Base-by-base conservation (phyloP, 768 basidiomycete genomes). In the Udeniomyces megalosporus region DNA sequence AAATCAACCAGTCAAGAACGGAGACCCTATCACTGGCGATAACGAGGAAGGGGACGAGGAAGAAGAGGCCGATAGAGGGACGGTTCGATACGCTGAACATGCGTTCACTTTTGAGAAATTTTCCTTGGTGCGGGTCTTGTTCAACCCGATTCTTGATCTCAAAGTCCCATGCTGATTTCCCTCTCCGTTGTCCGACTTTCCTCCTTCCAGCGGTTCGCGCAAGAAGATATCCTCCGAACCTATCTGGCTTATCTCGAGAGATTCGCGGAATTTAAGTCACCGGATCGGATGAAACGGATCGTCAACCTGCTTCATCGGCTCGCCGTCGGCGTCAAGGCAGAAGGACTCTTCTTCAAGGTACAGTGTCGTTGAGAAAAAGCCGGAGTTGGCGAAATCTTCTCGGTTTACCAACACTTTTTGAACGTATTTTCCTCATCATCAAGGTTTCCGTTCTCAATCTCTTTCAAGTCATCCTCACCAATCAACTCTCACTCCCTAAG, bases 311-410 rank as follows among this genome's bases (percentile, higher is more conserved):
- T 99, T 68, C 88, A 97, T 71, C 81, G 95, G 15, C 88, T 93
- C 67, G 91, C 84, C 49, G 82, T 99, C 65, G 84, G 81, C 68
- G 84, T 85, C 17, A 91, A 95, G 72, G 88, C 90, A 0, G 95
- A 97, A 71, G 93, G 85, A 0, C 75, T 99, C 10, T 97, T 89
- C 74, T 99, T 93, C 80, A 88, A 92, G 75, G 93, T 90, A 64
- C 58, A 80, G 45, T 38, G 26, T 38, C 5, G 12, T 10, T 17
- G 4, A 32, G 31, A 34, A 55, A 38, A 2, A 55, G 35, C 14
- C 29, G 15, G 31, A 31, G 31, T 32, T n/a, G n/a, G n/a, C 46
- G 0, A 6, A 1, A 2, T 17, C 42, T 58, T 6, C 3, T 42
- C 24, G 28, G 12, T 44, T 38, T 22, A 45, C 56, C 15, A 10